Conservation (phyloP, 2,329 filamentous ascomycete species). For the Trichoderma semiorbis region DNA sequence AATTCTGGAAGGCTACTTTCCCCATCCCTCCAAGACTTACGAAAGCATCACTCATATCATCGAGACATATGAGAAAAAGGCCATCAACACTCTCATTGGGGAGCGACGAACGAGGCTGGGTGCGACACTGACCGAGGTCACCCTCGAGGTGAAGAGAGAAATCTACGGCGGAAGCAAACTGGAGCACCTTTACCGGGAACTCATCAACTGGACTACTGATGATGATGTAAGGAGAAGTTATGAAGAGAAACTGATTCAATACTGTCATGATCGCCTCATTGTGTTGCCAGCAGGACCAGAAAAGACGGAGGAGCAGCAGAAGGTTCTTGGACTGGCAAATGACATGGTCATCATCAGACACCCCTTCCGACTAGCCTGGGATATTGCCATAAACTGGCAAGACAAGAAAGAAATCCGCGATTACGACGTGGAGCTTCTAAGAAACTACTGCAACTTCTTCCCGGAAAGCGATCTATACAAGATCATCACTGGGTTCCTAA, state of each 20-base stretch:
- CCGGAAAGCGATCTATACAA: slow-evolving; percentile 79
- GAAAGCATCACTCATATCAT: slow-evolving; percentile 77
- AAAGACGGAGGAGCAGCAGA: slow-evolving; percentile 67
- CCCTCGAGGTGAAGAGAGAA: slow-evolving; percentile 80
- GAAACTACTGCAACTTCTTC: slow-evolving; percentile 79
- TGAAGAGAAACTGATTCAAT: slow-evolving; percentile 83
- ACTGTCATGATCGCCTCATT: slow-evolving; percentile 74
- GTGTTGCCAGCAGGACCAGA: slow-evolving; percentile 60
- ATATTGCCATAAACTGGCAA: slow-evolving; percentile 84
- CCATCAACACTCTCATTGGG: slow-evolving; percentile 84
- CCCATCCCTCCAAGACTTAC: slow-evolving; percentile 76
- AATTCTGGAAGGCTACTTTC: slow-evolving; percentile 78
- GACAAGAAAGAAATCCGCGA: slow-evolving; percentile 71
- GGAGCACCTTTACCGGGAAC: slow-evolving; percentile 73
- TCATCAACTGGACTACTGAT: slow-evolving; percentile 87
- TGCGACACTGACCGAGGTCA: slow-evolving; percentile 78
- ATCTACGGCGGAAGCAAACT: slow-evolving; percentile 72
- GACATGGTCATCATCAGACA: slow-evolving; percentile 98
- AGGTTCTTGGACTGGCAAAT: slow-evolving; percentile 72
- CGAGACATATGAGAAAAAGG: slow-evolving; percentile 82
- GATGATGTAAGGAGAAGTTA: slow-evolving; percentile 80
- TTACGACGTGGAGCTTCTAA: slow-evolving; percentile 73
- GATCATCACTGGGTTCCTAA: slow-evolving; percentile 76
- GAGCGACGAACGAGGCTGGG: slow-evolving; percentile 85
- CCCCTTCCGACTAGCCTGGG: slow-evolving; percentile 85